These are phyloP conservation scores for Asclepias syriaca DNA, from an alignment of 257 asterid species.

Conservation along the genomic window DNA sequence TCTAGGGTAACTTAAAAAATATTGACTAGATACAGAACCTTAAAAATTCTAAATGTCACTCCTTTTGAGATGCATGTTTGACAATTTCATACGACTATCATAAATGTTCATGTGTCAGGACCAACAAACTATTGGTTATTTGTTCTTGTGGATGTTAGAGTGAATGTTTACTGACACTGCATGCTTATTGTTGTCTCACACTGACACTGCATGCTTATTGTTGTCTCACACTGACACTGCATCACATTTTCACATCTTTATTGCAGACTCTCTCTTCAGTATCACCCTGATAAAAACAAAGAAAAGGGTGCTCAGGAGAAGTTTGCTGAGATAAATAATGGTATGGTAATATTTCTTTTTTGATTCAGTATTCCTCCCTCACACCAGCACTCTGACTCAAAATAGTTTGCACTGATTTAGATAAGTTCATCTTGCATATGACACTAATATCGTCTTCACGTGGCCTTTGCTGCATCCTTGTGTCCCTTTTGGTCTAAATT, in stretches of 20 bases:
- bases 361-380: background rate
- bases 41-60: background rate
- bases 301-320: constrained; percentile 85
- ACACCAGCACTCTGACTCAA: background rate
- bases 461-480: background rate
- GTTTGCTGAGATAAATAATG: constrained; percentile 91
- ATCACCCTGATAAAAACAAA: constrained; percentile 98
- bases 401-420: background rate
- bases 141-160: background rate
- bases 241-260: background rate
- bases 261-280: constrained; percentile 78
- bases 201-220: background rate
- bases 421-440: background rate
- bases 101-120: background rate
- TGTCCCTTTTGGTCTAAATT: background rate
- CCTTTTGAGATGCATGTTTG: background rate
- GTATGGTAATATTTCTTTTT: constrained; percentile 28
- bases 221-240: constrained; percentile 2
- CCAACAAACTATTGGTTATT: background rate
- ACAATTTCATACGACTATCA: background rate
- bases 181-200: constrained; percentile 1
- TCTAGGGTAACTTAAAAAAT: background rate
- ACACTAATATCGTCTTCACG: background rate
- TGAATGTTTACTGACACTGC: background rate
- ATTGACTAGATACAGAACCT: too few species aligned